phyloP scores from a whole-genome alignment of 495 filamentous ascomycete species.

The Jackrogersella minutella region DNA sequence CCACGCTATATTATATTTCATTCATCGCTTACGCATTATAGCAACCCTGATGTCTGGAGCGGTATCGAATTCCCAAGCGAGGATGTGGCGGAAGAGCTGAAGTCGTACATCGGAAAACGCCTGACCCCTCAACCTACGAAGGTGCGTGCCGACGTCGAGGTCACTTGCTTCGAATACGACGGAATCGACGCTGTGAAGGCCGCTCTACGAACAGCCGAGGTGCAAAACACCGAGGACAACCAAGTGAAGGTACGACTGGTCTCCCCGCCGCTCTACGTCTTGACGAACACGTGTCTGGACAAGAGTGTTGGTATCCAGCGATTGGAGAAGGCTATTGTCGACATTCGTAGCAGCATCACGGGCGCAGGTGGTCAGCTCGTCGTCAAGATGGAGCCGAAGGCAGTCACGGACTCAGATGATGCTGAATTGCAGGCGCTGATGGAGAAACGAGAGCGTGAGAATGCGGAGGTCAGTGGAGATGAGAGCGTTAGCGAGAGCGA shows the following conservation, averaged over 20 bases:
- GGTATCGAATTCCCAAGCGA: conserved; percentile 88
- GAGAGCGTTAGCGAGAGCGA: conserved; percentile 94
- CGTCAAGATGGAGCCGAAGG: conserved; percentile 98
- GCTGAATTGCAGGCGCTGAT: conserved; percentile 95
- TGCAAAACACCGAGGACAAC: conserved; percentile 83
- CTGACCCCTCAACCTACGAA: conserved; percentile 97
- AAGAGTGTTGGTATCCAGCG: conserved; percentile 84
- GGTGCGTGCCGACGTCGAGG: conserved; percentile 96
- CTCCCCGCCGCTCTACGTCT: conserved; percentile 91
- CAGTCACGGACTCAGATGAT: conserved; percentile 97
- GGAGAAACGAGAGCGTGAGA: conserved; percentile 99
- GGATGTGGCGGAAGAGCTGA: conserved; percentile 84
- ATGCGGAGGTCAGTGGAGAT: conserved; percentile 94
- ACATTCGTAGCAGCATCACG: conserved; percentile 79
- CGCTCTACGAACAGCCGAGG: conserved; percentile 86
- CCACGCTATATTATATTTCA: neutral
- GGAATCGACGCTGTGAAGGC: conserved; percentile 98
- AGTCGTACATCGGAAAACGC: conserved; percentile 92
- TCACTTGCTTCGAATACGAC: conserved; percentile 97
- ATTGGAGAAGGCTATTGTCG: conserved; percentile 86
- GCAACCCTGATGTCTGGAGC: conserved; percentile 95
- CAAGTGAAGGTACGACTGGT: conserved; percentile 98
- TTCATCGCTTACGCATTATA: conserved; percentile 41
- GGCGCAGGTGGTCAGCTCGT: conserved; percentile 76
- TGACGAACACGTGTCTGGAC: conserved; percentile 89